Conservation (phyloP, 805 yeast species). For the Ogataea chonburiensis region DNA sequence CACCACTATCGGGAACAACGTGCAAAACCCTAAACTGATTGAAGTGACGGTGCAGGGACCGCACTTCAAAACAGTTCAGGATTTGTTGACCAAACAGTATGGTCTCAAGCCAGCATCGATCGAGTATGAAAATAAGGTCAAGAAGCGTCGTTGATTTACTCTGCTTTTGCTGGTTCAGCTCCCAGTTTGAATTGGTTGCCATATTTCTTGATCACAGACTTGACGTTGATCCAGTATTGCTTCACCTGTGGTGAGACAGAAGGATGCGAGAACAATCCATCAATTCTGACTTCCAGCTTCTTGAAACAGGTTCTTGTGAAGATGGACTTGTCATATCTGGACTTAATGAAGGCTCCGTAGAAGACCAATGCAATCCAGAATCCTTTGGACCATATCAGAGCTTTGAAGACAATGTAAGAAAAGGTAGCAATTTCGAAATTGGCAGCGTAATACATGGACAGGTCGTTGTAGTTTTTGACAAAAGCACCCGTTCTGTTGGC, state of each 20-base stretch:
- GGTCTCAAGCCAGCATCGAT: slow-evolving; percentile 72
- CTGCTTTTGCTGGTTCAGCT: slow-evolving; percentile 14
- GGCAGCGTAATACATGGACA: slow-evolving; percentile 59
- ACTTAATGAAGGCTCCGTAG: slow-evolving; percentile 65
- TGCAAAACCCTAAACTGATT: slow-evolving; percentile 49
- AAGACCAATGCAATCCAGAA: slow-evolving; percentile 58
- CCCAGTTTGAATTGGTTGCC: slow-evolving; percentile 18
- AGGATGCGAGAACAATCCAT: slow-evolving; percentile 55
- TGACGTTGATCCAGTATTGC: slow-evolving; percentile 48
- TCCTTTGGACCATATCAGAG: slow-evolving; percentile 55
- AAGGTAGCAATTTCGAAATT: slow-evolving; percentile 44
- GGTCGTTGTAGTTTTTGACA: slow-evolving; percentile 54
- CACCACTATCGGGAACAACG: slow-evolving; percentile 64
- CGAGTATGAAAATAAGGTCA: slow-evolving; percentile 59
- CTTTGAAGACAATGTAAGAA: slow-evolving; percentile 33
- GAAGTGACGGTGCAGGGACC: slow-evolving; percentile 92
- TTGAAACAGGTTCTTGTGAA: slow-evolving; percentile 64
- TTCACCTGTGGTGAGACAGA: slow-evolving; percentile 50
- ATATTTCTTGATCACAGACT: slow-evolving; percentile 31
- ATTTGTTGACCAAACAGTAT: slow-evolving; percentile 50
- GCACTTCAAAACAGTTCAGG: slow-evolving; percentile 64
- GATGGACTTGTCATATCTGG: slow-evolving; percentile 73
- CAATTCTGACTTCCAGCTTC: slow-evolving; percentile 61
- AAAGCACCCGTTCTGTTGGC: slow-evolving; percentile 39
- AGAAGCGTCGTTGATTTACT: slow-evolving; percentile 39